Evolutionary conservation across 495 filamentous ascomycete species (phyloP), one percentile per base, ranked within the genome.

Genomic region (Daldinia childiae): DNA sequence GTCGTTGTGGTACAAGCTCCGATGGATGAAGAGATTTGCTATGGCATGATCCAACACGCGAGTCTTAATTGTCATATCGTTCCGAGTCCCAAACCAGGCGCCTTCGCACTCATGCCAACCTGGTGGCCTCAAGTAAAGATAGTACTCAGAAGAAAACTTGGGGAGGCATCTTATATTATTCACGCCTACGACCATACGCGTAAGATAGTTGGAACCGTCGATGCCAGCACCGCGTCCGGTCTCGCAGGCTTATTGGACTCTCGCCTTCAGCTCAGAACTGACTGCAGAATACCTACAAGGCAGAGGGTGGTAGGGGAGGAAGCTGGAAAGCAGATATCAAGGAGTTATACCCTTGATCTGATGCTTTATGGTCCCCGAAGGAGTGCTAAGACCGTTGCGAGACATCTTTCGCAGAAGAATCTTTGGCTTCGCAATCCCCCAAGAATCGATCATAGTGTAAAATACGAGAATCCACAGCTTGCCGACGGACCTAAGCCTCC

Each of bases 321-420:
- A 27, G 50, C 74, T 19, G 80, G 80, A 29, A 77, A 77, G 30
- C 81, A 87, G 3, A 88, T 90, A 57, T 81, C 85, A 0, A 77
- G 79, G 5, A 83, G 83, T 26, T 87, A 90, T 52, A 81, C 81
- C 11, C 81, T 92, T 11, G 88, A 89, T 6, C 80, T 97, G 58
- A 91, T 91, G 73, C 72, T 98, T 1, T 97, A 96, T 73, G 93
- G 93, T 0, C 89, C 90, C n/a, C 83, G 89, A 14, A 90, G 89
- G 68, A 85, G 85, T 60, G 90, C 87, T 19, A 75, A 77, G 3
- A 71, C 81, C 5, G 84, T 97, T 43, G 95, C 92, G 2, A 87
- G 80, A 51, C 86, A 86, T 61, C 83, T 98, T 0, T 83, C 83
- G 12, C 86, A 88, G 58, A 84, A 84, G 66, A 87, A 90, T 64